Percentiles rank a stretch among this genome's conserved stretches.
These are phyloP conservation scores for Colletotrichum tofieldiae DNA, from an alignment of 2,329 filamentous ascomycete species.

Conservation along the genomic window DNA sequence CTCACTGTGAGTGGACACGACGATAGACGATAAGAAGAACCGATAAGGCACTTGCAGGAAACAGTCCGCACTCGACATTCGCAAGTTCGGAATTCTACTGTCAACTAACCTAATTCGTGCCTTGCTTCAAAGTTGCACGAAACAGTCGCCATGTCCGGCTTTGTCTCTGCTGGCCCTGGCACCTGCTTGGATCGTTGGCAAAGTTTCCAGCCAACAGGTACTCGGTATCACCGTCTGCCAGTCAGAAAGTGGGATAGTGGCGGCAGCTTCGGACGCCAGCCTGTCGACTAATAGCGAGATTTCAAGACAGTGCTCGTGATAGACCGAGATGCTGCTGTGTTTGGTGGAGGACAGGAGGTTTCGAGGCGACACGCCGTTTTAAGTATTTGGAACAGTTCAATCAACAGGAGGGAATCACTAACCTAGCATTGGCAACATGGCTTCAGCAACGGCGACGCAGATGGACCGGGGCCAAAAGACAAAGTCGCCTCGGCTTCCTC, in stretches of 20 bases:
- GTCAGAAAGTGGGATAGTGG: background rate
- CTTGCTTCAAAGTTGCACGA: background rate
- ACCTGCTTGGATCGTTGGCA: background rate
- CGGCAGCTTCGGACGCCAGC: background rate
- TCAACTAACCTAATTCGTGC: background rate
- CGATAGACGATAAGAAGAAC: background rate
- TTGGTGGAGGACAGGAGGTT: background rate
- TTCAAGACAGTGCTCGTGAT: background rate
- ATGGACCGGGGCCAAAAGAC: background rate
- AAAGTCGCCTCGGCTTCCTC: conserved; percentile 1
- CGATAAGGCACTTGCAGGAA: background rate
- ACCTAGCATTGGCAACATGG: background rate
- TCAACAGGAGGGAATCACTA: background rate
- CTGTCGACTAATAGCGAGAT: background rate
- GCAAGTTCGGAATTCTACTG: background rate
- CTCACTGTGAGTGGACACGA: conserved; percentile 12
- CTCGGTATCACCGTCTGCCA: background rate
- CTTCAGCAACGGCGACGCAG: background rate
- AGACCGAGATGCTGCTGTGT: background rate
- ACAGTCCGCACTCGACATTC: background rate
- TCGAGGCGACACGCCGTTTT: background rate
- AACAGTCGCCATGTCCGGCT: background rate
- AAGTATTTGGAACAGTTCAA: background rate
- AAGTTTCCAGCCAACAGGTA: background rate
- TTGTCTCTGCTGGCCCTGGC: background rate